Evolutionary conservation across 2,329 filamentous ascomycete species (phyloP).

Genomic region (Diaporthe longicolla): DNA sequence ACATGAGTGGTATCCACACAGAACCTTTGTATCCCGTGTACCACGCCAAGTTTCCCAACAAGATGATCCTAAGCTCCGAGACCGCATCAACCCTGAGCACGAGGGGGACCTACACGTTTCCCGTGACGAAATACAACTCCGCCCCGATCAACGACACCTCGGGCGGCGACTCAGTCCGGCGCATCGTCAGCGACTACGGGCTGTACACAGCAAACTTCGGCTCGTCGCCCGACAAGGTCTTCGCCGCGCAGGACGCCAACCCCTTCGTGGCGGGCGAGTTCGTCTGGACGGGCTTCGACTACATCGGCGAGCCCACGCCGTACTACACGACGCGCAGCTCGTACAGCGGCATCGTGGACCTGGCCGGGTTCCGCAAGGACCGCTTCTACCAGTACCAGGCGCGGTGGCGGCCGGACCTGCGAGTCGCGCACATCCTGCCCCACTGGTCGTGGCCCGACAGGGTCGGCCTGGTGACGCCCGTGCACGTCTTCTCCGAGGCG

Average conservation of each 20-base stretch:
- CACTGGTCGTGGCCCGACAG: constrained; percentile 70
- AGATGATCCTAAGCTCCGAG: constrained; percentile 62
- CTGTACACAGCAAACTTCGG: constrained; percentile 64
- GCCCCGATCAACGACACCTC: constrained; percentile 55
- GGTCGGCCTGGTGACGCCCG: constrained; percentile 62
- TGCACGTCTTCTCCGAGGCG: constrained; percentile 66
- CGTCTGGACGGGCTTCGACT: constrained; percentile 66
- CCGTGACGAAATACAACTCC: constrained; percentile 57
- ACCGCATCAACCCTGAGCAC: constrained; percentile 62
- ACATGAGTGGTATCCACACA: constrained; percentile 47
- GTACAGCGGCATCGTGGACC: constrained; percentile 70
- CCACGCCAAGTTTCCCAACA: constrained; percentile 60
- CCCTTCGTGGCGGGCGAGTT: constrained; percentile 68
- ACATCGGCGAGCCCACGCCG: constrained; percentile 65
- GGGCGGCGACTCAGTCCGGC: constrained; percentile 55
- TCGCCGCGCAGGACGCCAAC: constrained; percentile 61
- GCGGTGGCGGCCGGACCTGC: constrained; percentile 64
- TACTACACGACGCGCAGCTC: constrained; percentile 63
- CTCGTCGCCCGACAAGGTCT: constrained; percentile 67
- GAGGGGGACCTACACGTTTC: constrained; percentile 67
- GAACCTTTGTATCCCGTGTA: constrained; percentile 57
- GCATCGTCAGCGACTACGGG: constrained; percentile 65
- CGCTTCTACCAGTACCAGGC: constrained; percentile 69
- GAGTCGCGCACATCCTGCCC: constrained; percentile 66
- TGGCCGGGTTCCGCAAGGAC: constrained; percentile 71